These are phyloP conservation scores for Trypanosoma cruzi DNA, from an alignment of 208 protist genomes.

Conservation along the genomic window DNA sequence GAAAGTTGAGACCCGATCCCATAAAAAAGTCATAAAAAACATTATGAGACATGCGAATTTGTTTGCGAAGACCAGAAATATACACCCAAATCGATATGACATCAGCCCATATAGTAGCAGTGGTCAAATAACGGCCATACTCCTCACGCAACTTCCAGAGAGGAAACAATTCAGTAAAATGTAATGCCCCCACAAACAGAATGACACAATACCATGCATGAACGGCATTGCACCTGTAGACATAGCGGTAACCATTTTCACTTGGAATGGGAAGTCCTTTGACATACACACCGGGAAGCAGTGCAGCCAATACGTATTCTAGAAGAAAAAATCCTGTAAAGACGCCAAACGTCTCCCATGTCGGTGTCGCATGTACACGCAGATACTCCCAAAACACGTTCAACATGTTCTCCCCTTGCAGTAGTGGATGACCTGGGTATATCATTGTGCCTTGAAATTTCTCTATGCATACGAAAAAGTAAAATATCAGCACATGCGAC, in stretches of 20 bases:
- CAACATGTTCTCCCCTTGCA: conserved; percentile 58
- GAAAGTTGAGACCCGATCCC: conserved; percentile 89
- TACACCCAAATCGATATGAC: conserved; percentile 77
- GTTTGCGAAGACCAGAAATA: conserved; percentile 51
- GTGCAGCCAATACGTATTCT: conserved; percentile 74
- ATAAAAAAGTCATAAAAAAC: conserved; percentile 97
- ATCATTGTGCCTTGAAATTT: conserved; percentile 81
- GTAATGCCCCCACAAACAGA: conserved; percentile 51
- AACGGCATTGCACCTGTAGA: conserved; percentile 92
- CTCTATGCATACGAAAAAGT: conserved; percentile 86
- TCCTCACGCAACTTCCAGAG: conserved; percentile 62
- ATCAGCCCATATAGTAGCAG: conserved; percentile 79
- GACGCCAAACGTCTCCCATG: conserved; percentile 39
- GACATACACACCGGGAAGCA: conserved; percentile 78
- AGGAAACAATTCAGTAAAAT: conserved; percentile 71
- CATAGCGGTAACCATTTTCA: conserved; percentile 78
- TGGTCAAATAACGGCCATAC: conserved; percentile 80
- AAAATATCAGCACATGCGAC: conserved; percentile 91
- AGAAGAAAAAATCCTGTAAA: conserved; percentile 78
- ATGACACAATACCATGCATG: conserved; percentile 86
- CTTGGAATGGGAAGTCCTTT: conserved; percentile 85
- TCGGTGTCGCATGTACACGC: conserved; percentile 50
- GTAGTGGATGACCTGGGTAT: conserved; percentile 76
- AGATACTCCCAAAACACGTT: conserved; percentile 55
- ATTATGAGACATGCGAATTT: conserved; percentile 90